These are phyloP conservation scores for Rubia peregrina DNA, from an alignment of 305 asterid species.

Conservation along the genomic window DNA sequence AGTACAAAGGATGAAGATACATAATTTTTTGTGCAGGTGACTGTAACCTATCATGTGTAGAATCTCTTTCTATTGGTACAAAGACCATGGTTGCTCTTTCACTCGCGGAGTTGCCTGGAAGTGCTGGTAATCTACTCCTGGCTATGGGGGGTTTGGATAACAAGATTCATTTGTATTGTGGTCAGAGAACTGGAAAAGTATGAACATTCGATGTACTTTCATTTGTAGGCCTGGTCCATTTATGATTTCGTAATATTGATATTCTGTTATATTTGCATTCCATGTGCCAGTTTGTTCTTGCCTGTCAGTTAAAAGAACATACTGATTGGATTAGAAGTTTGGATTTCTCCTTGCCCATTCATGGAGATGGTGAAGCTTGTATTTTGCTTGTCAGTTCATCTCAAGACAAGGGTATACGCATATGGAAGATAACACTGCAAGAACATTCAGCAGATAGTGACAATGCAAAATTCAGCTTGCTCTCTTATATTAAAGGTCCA, in stretches of 20 bases:
- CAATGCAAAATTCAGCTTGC: conserved; percentile 53
- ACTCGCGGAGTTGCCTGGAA: conserved; percentile 67
- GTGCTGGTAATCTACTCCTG: conserved; percentile 40
- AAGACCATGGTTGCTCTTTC: conserved; percentile 91
- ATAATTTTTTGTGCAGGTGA: conserved; percentile 42
- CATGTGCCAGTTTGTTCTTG: conserved; percentile 56
- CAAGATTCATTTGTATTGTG: conserved; percentile 78
- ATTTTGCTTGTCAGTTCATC: conserved; percentile 81
- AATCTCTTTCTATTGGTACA: conserved; percentile 47
- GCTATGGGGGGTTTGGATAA: conserved; percentile 94
- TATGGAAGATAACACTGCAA: conserved; percentile 67
- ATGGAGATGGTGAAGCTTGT: conserved; percentile 43
- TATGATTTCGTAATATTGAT: conserved; percentile 6
- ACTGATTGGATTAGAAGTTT: conserved; percentile 92
- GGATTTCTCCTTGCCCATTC: conserved; percentile 73
- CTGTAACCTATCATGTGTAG: conserved; percentile 61
- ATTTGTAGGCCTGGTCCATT: conserved; percentile 13
- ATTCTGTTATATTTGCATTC: conserved; percentile 16
- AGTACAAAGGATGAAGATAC: background rate
- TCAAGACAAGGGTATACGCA: conserved; percentile 96
- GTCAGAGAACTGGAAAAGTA: conserved; percentile 81
- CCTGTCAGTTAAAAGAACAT: conserved; percentile 90
- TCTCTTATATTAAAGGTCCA: conserved; percentile 88
- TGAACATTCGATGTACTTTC: conserved; percentile 21
- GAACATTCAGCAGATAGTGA: conserved; percentile 30